These are phyloP conservation scores for Tardiomyces blankii DNA, from an alignment of 1,139 yeast species.

Conservation along the genomic window DNA sequence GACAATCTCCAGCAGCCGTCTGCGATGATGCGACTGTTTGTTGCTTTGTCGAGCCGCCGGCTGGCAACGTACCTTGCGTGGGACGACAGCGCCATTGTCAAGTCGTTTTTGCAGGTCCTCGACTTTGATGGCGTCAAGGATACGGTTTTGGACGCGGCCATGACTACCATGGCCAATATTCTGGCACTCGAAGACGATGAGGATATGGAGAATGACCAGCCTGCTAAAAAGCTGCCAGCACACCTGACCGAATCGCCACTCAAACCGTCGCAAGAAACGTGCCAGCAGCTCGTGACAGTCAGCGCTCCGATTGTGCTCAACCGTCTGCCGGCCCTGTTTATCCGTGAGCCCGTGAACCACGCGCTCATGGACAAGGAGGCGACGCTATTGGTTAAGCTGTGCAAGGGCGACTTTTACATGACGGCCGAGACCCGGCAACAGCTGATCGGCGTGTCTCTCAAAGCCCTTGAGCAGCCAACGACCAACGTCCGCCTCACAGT, in stretches of 20 bases:
- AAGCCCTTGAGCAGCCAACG: slow-evolving; percentile 52
- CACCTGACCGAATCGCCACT: not conserved
- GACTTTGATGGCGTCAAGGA: slow-evolving; percentile 52
- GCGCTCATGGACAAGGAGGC: slow-evolving; percentile 40
- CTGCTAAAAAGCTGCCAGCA: not conserved
- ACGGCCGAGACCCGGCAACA: slow-evolving; percentile 44
- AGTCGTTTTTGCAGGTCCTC: slow-evolving; percentile 46
- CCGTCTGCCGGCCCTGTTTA: slow-evolving; percentile 18
- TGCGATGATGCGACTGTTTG: slow-evolving; percentile 55
- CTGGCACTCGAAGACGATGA: slow-evolving; percentile 28
- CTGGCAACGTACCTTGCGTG: slow-evolving; percentile 35
- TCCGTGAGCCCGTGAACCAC: slow-evolving; percentile 12
- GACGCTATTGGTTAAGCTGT: slow-evolving; percentile 42
- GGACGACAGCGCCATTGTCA: slow-evolving; percentile 44
- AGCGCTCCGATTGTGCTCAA: slow-evolving; percentile 14
- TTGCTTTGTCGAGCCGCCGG: not conserved
- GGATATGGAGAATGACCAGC: not conserved
- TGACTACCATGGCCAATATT: slow-evolving; percentile 41
- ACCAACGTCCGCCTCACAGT: slow-evolving; percentile 43
- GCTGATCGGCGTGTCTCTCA: slow-evolving; percentile 47
- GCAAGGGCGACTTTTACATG: slow-evolving; percentile 50
- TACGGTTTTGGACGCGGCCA: slow-evolving; percentile 46
- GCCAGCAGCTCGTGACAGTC: not conserved
- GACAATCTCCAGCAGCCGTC: slow-evolving; percentile 83
- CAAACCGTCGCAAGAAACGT: not conserved